Conservation (phyloP, 1,284 basidiomycete species). For the Bjerkandera adusta region DNA sequence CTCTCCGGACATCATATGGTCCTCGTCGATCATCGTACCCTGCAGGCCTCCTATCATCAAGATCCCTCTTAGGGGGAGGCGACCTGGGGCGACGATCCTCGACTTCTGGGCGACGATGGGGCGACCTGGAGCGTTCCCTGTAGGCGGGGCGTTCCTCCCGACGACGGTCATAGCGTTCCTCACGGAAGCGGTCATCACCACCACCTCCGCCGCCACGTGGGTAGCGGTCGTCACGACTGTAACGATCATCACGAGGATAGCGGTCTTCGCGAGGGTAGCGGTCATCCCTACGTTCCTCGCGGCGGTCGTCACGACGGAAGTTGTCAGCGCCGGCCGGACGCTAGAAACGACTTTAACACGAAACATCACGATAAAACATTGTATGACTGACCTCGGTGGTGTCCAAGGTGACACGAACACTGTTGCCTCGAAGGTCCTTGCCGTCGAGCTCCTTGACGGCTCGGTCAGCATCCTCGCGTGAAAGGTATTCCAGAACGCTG, state of each 20-base stretch:
- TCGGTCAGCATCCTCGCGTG: slow-evolving; percentile 85
- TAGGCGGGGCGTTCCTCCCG: slow-evolving; percentile 31
- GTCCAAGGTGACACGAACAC: slow-evolving; percentile 72
- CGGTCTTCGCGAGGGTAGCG: slow-evolving; percentile 38
- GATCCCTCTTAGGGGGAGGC: slow-evolving; percentile 71
- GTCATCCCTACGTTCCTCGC: slow-evolving; percentile 47
- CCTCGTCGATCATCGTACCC: slow-evolving; percentile 82
- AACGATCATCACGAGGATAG: slow-evolving; percentile 30
- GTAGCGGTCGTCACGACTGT: slow-evolving; percentile 52
- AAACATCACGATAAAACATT: no score
- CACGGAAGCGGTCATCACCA: slow-evolving; percentile 35
- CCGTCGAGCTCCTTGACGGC: slow-evolving; percentile 86
- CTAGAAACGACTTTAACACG: slow-evolving; percentile 34
- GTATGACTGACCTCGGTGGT: slow-evolving; percentile 50
- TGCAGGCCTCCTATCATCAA: slow-evolving; percentile 79
- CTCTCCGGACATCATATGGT: slow-evolving; percentile 69
- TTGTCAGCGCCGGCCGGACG: slow-evolving; percentile 66
- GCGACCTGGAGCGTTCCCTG: slow-evolving; percentile 75
- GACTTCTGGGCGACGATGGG: slow-evolving; percentile 55
- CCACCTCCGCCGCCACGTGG: slow-evolving; percentile 42
- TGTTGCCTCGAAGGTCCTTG: slow-evolving; percentile 77
- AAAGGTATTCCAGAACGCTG: slow-evolving; percentile 88
- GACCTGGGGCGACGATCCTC: slow-evolving; percentile 78
- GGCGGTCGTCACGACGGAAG: slow-evolving; percentile 53
- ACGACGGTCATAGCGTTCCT: slow-evolving; percentile 34